Percentiles rank a stretch among this genome's conserved stretches.
These are phyloP conservation scores for Rhodamnia argentea DNA, from an alignment of 345 rosid species.

Conservation along the genomic window DNA sequence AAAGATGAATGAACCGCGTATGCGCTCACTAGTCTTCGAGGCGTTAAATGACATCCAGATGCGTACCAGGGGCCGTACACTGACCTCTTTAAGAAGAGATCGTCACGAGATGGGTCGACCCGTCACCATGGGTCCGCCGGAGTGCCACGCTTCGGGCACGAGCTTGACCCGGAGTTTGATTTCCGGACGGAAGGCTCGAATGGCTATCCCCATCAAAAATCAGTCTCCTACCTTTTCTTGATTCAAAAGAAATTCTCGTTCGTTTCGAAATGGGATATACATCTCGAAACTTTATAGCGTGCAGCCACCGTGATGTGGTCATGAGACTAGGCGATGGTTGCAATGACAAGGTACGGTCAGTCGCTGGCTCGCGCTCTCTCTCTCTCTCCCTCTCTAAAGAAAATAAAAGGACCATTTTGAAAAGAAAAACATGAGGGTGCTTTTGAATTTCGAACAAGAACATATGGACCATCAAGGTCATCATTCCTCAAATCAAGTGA, in stretches of 20 bases:
- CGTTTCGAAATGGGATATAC: neutral
- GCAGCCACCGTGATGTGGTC: neutral
- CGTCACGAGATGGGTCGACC: neutral
- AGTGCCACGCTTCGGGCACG: fast-evolving
- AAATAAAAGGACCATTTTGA: neutral
- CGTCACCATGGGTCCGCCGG: neutral
- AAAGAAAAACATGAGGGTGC: neutral
- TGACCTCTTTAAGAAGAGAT: neutral
- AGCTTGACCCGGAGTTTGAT: neutral
- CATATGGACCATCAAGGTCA: fast-evolving
- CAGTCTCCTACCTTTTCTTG: neutral
- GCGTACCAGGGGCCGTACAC: neutral
- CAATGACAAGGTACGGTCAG: neutral
- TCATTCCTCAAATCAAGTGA: neutral
- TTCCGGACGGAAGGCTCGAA: fast-evolving
- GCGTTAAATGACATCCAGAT: neutral
- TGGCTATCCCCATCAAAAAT: neutral
- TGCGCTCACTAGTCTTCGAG: neutral
- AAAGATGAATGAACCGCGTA: neutral
- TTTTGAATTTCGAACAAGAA: neutral
- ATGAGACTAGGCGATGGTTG: neutral
- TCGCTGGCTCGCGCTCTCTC: neutral
- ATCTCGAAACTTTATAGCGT: neutral
- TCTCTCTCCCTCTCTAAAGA: neutral
- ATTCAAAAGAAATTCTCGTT: fast-evolving